A percentile compares a stretch with the other conserved stretches of the same genome.
These are phyloP conservation scores for Leishmania turanica DNA, from an alignment of 208 protist species.

Conservation along the genomic window DNA sequence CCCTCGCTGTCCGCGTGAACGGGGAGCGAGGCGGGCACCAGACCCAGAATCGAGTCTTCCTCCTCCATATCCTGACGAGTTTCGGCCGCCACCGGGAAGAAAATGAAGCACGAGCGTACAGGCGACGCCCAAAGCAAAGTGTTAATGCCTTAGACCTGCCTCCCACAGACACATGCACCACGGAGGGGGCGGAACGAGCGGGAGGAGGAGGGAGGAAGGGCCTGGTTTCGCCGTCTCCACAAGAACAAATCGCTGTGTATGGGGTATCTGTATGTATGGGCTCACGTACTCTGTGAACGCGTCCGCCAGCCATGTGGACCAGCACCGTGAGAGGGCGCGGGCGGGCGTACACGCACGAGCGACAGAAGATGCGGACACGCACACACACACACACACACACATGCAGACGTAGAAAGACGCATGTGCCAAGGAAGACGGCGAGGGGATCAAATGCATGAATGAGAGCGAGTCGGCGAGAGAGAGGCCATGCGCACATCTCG, in stretches of 20 bases:
- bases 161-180: neutral
- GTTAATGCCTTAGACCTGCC: neutral
- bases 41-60: slow-evolving; percentile 34
- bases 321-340: neutral
- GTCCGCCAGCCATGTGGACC: neutral
- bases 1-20: slow-evolving; percentile 8
- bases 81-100: neutral
- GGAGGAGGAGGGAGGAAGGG: neutral
- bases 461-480: neutral
- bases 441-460: neutral
- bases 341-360: neutral
- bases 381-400: neutral
- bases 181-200: too few relatives aligned
- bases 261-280: neutral
- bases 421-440: neutral
- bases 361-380: neutral
- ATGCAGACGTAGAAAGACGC: neutral
- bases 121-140: neutral
- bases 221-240: neutral
- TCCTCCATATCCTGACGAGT: slow-evolving; percentile 33
- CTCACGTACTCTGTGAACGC: neutral
- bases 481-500: neutral
- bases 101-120: neutral
- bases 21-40: slow-evolving; percentile 16
- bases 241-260: neutral